Evolutionary conservation across 2,329 filamentous ascomycete species (phyloP), one percentile per base, ranked within the genome.

Genomic region (Juglanconis sp.): DNA sequence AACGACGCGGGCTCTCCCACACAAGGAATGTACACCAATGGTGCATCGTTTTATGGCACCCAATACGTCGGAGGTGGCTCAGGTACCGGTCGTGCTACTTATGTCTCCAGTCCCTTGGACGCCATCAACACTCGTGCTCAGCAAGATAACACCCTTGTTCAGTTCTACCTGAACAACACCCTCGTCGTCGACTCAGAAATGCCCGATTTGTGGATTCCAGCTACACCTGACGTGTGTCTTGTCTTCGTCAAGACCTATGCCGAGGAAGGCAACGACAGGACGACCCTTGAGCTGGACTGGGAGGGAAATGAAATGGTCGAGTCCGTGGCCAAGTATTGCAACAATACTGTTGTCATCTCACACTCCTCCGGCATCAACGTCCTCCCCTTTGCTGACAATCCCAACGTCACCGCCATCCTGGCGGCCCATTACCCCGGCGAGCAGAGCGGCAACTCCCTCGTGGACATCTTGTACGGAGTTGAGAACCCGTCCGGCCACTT

Each of bases 201-300:
- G 1, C 73, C 77, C 7, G 74, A 79, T 8, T 80, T 84, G 9
- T 80, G 76, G 75, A 66, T 72, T n/a, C 73, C 73, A 10, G 67
- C 78, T 65, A 17, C 79, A 0, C 85, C 87, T 42, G 87, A 91
- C 62, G 75, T 90, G 44, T 91, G 89, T 69, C 73, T 87, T n/a
- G 83, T 87, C 35, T 83, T 87, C 71, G 73, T 86, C 60, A 87
- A 86, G 70, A 83, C 87, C 4, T 87, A 89, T 74, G 82, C 85
- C 4, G 85, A 87, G 11, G 89, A 92, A 72, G 77, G 76, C 69
- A 83, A 83, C 1, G 90, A 82, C 66, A 74, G 86, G 53, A 73
- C 76, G 46, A 79, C 78, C 67, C 75, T 82, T 4, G 75, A 76
- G 31, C 77, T 88, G 57, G 80, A 83, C 64, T 89, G 86, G 66